Evolutionary conservation across 2,329 filamentous ascomycete species (phyloP).

Genomic region (Pseudocercospora pini-densiflorae): DNA sequence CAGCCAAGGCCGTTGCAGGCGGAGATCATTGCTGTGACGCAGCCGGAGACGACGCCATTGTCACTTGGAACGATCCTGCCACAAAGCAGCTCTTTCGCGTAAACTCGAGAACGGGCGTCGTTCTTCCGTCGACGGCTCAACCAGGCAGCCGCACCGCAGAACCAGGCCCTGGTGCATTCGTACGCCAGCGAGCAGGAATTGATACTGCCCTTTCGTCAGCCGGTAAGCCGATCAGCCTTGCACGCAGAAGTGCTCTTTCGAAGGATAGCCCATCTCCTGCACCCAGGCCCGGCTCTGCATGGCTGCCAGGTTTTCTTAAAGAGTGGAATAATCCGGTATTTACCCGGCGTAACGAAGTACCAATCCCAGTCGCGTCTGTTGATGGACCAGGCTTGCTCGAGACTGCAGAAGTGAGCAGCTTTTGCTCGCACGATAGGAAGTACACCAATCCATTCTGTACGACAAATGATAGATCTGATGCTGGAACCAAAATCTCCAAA

Average conservation of each 20-base stretch:
- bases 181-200: constrained; percentile 30
- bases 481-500: constrained; percentile 60
- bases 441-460: constrained; percentile 1
- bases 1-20: constrained; percentile 10
- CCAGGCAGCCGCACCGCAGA: background rate
- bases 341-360: constrained; percentile 43
- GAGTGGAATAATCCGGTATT: constrained; percentile 82
- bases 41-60: constrained; percentile 39
- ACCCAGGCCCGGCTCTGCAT: constrained; percentile 39
- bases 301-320: constrained; percentile 65
- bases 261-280: background rate
- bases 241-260: constrained; percentile 25
- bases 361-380: constrained; percentile 30
- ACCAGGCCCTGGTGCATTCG: too few relatives aligned
- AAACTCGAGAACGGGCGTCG: constrained; percentile 61
- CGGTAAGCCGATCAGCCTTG: constrained; percentile 41
- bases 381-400: constrained; percentile 29
- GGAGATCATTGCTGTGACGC: background rate
- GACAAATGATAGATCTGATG: constrained; percentile 3
- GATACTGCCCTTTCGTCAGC: constrained; percentile 32
- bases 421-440: constrained; percentile 18
- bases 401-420: constrained; percentile 12
- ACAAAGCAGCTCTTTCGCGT: constrained; percentile 59
- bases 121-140: constrained; percentile 27
- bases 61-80: constrained; percentile 65